Evolutionary conservation across 2,329 filamentous ascomycete genomes (phyloP).

Genomic region (Achaetomium macrosporum): DNA sequence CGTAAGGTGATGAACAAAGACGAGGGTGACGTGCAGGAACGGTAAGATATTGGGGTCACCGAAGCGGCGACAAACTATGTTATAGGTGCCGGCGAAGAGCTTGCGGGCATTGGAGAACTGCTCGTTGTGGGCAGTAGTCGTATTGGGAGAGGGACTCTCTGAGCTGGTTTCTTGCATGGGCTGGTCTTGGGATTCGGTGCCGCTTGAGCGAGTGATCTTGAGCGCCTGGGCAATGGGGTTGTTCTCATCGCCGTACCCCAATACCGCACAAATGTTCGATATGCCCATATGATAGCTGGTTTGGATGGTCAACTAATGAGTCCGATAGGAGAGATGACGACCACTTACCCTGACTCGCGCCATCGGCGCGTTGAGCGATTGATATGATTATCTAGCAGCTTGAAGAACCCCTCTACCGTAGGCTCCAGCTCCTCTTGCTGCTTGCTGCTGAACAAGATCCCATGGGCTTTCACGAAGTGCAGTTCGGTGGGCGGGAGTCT

Average conservation of each 20-base stretch:
- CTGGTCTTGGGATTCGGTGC: slow-evolving; percentile 17
- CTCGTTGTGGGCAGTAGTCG: slow-evolving; percentile 15
- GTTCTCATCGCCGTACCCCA: slow-evolving; percentile 47
- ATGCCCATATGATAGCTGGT: slow-evolving; percentile 50
- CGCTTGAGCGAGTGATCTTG: slow-evolving; percentile 28
- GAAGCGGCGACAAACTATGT: slow-evolving; percentile 44
- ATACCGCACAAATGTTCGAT: slow-evolving; percentile 46
- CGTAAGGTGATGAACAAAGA: slow-evolving; percentile 49
- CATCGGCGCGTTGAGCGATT: slow-evolving; percentile 44
- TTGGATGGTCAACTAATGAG: background rate
- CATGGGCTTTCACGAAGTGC: slow-evolving; percentile 58
- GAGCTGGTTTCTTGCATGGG: slow-evolving; percentile 14
- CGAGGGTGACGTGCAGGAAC: slow-evolving; percentile 56
- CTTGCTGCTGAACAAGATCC: slow-evolving; percentile 54
- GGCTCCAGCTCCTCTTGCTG: slow-evolving; percentile 40
- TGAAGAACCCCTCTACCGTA: slow-evolving; percentile 45
- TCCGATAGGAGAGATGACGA: background rate
- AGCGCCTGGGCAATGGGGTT: slow-evolving; percentile 43
- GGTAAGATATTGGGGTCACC: slow-evolving; percentile 55
- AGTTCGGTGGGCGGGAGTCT: slow-evolving; percentile 46
- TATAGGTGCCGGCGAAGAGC: slow-evolving; percentile 41
- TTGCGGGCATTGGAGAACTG: slow-evolving; percentile 25
- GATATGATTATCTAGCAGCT: slow-evolving; percentile 53
- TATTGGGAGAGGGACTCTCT: background rate
- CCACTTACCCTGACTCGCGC: slow-evolving; percentile 39